Conservation (phyloP, 306 rosid genomes). For the Cicer judaicum region DNA sequence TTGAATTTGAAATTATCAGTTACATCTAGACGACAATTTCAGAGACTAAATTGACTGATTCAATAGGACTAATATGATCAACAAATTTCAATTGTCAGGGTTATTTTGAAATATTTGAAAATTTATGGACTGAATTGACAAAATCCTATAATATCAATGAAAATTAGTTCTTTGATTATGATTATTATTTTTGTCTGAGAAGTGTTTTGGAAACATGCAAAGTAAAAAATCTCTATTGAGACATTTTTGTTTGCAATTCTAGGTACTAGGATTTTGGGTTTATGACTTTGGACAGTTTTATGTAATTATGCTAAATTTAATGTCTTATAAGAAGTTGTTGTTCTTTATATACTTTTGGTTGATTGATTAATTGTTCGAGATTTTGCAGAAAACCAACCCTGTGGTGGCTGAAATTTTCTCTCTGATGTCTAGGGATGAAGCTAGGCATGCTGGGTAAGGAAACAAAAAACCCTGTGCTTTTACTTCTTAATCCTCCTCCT, state of each 20-base stretch:
- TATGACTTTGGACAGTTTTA: constrained; percentile 17
- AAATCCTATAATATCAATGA: neutral
- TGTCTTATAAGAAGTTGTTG: constrained; percentile 6
- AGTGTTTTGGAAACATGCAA: constrained; percentile 14
- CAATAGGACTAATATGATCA: neutral
- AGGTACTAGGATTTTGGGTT: constrained; percentile 26
- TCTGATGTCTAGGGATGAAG: constrained; percentile 99
- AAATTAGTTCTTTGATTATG: neutral
- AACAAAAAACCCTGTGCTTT: constrained; percentile 8
- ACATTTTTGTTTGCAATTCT: neutral
- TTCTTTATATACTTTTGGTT: constrained; percentile 8
- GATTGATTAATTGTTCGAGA: constrained; percentile 40
- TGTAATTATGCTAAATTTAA: constrained; percentile 15
- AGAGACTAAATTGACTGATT: neutral
- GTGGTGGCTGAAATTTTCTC: constrained; percentile 99
- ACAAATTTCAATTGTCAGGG: neutral
- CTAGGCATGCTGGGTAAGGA: constrained; percentile 97
- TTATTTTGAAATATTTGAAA: constrained; percentile 8
- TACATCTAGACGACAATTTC: neutral
- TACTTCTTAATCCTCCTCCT: neutral
- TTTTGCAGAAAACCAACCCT: constrained; percentile 94
- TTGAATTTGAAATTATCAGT: neutral
- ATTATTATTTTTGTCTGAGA: neutral
- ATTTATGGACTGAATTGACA: neutral
- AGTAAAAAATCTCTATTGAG: neutral